phyloP scores from a whole-genome alignment of 108 stramenopile species.

The Cyclostephanos invisitatus region DNA sequence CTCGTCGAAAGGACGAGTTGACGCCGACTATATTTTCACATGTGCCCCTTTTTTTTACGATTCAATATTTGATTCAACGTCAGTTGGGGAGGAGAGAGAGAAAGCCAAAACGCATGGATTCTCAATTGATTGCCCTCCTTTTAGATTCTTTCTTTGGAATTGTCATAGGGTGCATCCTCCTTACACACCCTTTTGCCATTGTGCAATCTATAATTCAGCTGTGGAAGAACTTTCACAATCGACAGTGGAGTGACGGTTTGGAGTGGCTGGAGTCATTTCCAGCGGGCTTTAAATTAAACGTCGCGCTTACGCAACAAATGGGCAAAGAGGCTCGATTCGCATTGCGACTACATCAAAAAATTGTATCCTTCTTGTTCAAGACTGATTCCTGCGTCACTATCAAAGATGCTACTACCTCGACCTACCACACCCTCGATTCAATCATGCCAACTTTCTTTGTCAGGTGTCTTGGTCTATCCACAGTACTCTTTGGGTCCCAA shows the following conservation, averaged over 20 bases:
- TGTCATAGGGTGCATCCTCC: slow-evolving; percentile 14
- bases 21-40: background rate
- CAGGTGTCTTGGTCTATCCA: slow-evolving; percentile 13
- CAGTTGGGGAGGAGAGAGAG: background rate
- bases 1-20: background rate
- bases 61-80: slow-evolving; percentile 2
- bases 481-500: slow-evolving; percentile 30
- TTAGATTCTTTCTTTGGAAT: slow-evolving; percentile 26
- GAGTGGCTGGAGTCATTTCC: slow-evolving; percentile 77
- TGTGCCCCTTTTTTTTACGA: background rate
- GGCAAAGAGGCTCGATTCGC: slow-evolving; percentile 46
- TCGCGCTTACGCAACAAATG: slow-evolving; percentile 64
- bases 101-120: background rate
- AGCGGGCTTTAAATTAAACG: slow-evolving; percentile 84
- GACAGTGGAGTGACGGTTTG: slow-evolving; percentile 35
- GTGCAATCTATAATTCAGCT: slow-evolving; percentile 5
- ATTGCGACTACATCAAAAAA: slow-evolving; percentile 34
- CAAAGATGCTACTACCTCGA: background rate
- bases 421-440: slow-evolving; percentile 1
- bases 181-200: slow-evolving; percentile 9
- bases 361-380: slow-evolving; percentile 10
- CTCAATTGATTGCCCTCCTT: slow-evolving; percentile 5
- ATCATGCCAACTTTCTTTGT: background rate
- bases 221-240: slow-evolving; percentile 14
- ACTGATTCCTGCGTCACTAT: background rate